phyloP scores from a whole-genome alignment of 2,329 filamentous ascomycete genomes.

The Hypocreales sp. region DNA sequence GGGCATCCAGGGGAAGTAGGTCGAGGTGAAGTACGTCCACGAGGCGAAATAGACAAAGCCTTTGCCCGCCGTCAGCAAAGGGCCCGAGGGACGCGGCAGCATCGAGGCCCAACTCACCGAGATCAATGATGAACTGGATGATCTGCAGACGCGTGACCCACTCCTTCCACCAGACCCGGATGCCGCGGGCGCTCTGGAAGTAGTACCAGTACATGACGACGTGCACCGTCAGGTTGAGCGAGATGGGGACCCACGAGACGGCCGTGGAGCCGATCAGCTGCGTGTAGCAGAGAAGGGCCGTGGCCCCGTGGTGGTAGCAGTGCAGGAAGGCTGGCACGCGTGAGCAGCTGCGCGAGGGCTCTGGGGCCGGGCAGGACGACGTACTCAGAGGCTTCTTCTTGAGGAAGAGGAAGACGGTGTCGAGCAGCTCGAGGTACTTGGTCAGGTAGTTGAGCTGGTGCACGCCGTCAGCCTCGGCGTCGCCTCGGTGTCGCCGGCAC shows the following conservation, averaged over 20 bases:
- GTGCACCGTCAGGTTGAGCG: constrained; percentile 83
- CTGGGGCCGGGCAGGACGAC: constrained; percentile 3
- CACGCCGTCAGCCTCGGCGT: constrained; percentile 17
- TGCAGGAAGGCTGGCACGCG: constrained; percentile 67
- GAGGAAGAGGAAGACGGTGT: constrained; percentile 92
- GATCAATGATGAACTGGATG: constrained; percentile 90
- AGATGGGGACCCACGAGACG: constrained; percentile 90
- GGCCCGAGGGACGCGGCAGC: background rate
- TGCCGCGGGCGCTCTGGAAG: constrained; percentile 93
- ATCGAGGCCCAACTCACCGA: constrained; percentile 52
- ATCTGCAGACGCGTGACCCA: constrained; percentile 98
- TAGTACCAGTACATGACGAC: constrained; percentile 99
- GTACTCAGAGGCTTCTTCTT: constrained; percentile 93
- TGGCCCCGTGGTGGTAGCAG: constrained; percentile 97
- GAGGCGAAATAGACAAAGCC: constrained; percentile 97
- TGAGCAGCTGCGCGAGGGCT: constrained; percentile 11
- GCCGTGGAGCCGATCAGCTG: constrained; percentile 86
- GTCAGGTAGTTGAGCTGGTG: constrained; percentile 87
- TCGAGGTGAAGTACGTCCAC: constrained; percentile 94
- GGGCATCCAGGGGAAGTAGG: constrained; percentile 75
- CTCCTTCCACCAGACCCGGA: constrained; percentile 99
- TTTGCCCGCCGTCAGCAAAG: constrained; percentile 15
- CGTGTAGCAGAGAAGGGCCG: constrained; percentile 92
- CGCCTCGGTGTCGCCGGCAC: too few relatives aligned
- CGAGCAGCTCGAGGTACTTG: constrained; percentile 90